These are phyloP conservation scores for Chrysoporthe austroafricana DNA, from an alignment of 2,329 filamentous ascomycete genomes.

Conservation along the genomic window DNA sequence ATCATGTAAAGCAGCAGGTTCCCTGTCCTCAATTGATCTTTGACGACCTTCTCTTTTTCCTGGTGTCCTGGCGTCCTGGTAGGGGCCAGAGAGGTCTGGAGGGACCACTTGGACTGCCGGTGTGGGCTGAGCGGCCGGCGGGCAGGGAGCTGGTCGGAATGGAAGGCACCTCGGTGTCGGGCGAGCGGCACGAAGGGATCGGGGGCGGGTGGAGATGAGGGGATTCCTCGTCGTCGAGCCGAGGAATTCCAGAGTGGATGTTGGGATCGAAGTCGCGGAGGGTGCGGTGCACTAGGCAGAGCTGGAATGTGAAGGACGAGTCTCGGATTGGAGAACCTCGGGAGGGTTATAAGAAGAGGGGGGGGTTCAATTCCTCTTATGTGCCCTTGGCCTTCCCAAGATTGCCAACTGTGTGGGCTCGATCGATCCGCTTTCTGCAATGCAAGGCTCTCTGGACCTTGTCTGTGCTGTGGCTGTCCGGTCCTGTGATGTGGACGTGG, in stretches of 20 bases:
- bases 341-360: slow-evolving; percentile 20
- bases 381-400: slow-evolving; percentile 5
- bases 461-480: slow-evolving; percentile 24
- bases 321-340: slow-evolving; percentile 20
- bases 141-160: slow-evolving; percentile 22
- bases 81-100: slow-evolving; percentile 14
- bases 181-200: slow-evolving; percentile 41
- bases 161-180: slow-evolving; percentile 22
- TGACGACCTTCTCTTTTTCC: slow-evolving; percentile 22
- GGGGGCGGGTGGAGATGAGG: slow-evolving; percentile 41
- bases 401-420: slow-evolving; percentile 17
- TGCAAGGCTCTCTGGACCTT: slow-evolving; percentile 31
- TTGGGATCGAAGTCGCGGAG: slow-evolving; percentile 26
- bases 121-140: slow-evolving; percentile 20
- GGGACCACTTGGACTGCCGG: slow-evolving; percentile 10
- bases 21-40: slow-evolving; percentile 11
- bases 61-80: slow-evolving; percentile 12
- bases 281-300: not conserved
- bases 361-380: slow-evolving; percentile 27
- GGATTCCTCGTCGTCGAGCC: slow-evolving; percentile 49
- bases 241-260: slow-evolving; percentile 45
- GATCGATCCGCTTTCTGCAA: slow-evolving; percentile 20
- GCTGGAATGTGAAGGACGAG: slow-evolving; percentile 13
- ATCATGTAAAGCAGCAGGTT: slow-evolving; percentile 32
- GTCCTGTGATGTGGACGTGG: slow-evolving; percentile 33